Base-by-base conservation (phyloP, 225 moss, liverwort and hornwort genomes). In the Sphagnum contortum region DNA sequence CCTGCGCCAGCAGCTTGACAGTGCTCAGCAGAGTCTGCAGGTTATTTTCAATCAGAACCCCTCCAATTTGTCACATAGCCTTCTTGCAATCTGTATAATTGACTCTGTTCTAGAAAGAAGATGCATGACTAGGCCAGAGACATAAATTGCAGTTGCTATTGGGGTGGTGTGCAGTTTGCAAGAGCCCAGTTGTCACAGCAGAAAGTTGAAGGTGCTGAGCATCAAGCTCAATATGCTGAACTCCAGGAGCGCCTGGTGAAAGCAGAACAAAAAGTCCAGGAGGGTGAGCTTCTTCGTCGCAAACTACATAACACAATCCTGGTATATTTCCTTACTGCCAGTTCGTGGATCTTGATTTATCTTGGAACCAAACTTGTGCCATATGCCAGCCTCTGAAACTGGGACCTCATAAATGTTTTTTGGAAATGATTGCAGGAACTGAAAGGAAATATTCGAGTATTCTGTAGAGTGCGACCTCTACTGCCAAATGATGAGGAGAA, bases 401-500 rank as follows among this genome's bases (percentile, higher is more conserved):
- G 29, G 29, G 29, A 29, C 29, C 29, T 29, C 29, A 29, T 29
- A 29, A 29, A 29, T 29, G 29, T 29, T 29, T 29, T 1, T 29
- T 0, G 29, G 29, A 29, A 29, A 29, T 29, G 29, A 29, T 29
- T 29, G 29, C 89, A 95, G 95, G 96, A 96, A 69, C 80, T 96
- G 49, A 96, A 96, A 65, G 96, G 96, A 6, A 96, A 96, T 45
- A 92, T 96, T 47, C 79, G 96, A 60, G 96, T 96, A 3, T 96
- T 96, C 69, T 96, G 96, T 70, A 87, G 96, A 74, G 96, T 96
- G 9, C 87, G 96, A 8, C 96, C 96, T 57, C 66, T 92, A 13
- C 73, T 96, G 81, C 71, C 77, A 3, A 92, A 96, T 3, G 90
- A 90, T 49, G 90, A 92, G 57, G 92, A 92, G 7, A 68, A 55